A percentile compares a stretch with the other conserved stretches of the same genome.
Evolutionary conservation across 2,329 filamentous ascomycete genomes (phyloP).

Genomic region (Talaromyces pinophilus): DNA sequence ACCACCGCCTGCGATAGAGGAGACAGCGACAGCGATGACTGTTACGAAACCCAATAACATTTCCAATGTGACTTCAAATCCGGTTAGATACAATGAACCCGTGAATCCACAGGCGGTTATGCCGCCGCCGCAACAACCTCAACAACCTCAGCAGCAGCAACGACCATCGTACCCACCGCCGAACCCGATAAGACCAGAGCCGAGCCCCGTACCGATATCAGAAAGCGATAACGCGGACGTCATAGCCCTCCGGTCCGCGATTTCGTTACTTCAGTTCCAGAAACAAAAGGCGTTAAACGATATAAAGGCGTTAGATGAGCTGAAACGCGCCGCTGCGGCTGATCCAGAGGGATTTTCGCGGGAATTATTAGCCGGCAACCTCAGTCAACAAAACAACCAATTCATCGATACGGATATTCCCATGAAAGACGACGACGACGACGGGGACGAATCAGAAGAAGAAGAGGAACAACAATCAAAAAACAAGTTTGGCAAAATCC

Average conservation of each 20-base stretch:
- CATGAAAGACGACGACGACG: slow-evolving; percentile 39
- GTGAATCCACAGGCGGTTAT: neutral
- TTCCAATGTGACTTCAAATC: neutral
- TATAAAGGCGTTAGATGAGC: slow-evolving; percentile 66
- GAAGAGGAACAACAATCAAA: neutral
- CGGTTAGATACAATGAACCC: neutral
- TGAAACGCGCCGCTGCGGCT: slow-evolving; percentile 69
- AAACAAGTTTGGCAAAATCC: slow-evolving; percentile 65
- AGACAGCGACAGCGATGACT: slow-evolving; percentile 24
- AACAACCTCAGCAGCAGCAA: neutral
- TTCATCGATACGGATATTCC: slow-evolving; percentile 34
- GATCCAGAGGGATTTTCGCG: slow-evolving; percentile 71
- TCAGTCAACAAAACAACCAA: slow-evolving; percentile 46
- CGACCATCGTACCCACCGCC: slow-evolving; percentile 25
- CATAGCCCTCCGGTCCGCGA: slow-evolving; percentile 80
- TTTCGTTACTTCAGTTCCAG: slow-evolving; percentile 85
- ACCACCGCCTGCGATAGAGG: slow-evolving; percentile 37
- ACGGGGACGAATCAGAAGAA: slow-evolving; percentile 26
- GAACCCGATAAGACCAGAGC: slow-evolving; percentile 38
- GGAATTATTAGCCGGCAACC: slow-evolving; percentile 65
- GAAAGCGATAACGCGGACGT: slow-evolving; percentile 73
- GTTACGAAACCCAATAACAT: neutral
- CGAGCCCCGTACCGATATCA: slow-evolving; percentile 47
- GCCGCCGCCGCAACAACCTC: neutral
- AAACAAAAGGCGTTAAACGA: slow-evolving; percentile 74